Base-by-base conservation (phyloP, 441 rosid species). In the Aquilaria agallochum region DNA sequence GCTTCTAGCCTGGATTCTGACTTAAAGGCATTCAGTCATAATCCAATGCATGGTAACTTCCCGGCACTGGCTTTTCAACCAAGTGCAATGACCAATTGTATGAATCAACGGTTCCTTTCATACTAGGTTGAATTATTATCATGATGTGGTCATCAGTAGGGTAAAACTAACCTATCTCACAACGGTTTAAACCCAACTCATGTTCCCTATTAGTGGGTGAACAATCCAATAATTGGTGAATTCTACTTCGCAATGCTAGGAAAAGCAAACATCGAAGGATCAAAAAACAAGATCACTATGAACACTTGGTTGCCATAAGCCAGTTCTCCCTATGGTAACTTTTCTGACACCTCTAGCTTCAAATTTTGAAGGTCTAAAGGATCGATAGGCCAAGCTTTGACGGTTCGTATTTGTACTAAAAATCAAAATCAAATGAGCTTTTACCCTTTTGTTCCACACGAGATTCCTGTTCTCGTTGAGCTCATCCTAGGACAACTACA, bases 61-160 rank as follows among this genome's bases (percentile, higher is more conserved):
- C 79, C 81, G 77, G 79, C 81, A 79, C 81, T 79, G 77, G 79
- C 77, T 79, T 79, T 79, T 76, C 84, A 79, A 76, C 79, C 81
- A 76, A 79, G 70, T 76, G 76, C 70, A 72, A 76, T 72, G 80
- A 46, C 34, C 36, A 44, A 14, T 27, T 42, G 33, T 44, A 9
- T 2, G 0, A 40, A 30, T 4, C 34, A 10, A 20, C 0, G 15
- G 0, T 15, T 15, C 15, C 15, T 15, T 0, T 15, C 15, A 15
- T 15, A 15, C 15, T 15, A 15, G 15, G 15, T 8, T 30, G 33
- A 20, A n/a, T 33, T 13, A 27, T 36, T 53, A 32, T 3, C 20
- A 30, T 32, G 30, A 15, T 15, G 62, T n/a, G 5, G 13, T 11
- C 51, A n/a, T 6, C 14, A 13, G 47, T 50, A 50, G 53, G 53